phyloP scores from a whole-genome alignment of 2,329 filamentous ascomycete genomes.

The Coniella vitis region DNA sequence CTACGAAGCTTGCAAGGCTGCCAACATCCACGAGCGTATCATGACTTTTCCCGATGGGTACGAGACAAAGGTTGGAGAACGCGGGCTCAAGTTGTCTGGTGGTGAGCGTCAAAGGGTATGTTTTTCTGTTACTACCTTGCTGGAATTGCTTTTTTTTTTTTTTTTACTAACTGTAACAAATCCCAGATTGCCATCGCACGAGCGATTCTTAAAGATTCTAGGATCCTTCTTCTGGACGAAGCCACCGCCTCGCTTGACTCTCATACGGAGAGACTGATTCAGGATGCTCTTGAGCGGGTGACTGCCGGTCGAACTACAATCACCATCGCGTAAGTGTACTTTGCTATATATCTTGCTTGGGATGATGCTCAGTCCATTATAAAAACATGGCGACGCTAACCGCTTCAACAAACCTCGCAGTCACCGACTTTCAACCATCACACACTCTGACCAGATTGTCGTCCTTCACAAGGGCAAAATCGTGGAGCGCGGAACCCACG shows the following conservation, averaged over 20 bases:
- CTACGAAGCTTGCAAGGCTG: slow-evolving; percentile 72
- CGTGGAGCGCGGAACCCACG: slow-evolving; percentile 43
- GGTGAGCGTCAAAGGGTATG: slow-evolving; percentile 78
- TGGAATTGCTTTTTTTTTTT: not conserved
- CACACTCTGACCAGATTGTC: slow-evolving; percentile 46
- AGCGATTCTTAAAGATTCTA: slow-evolving; percentile 85
- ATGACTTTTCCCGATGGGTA: slow-evolving; percentile 83
- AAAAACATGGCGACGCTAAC: not conserved
- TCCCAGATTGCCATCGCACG: slow-evolving; percentile 69
- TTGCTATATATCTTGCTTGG: not conserved
- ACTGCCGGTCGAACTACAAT: slow-evolving; percentile 42
- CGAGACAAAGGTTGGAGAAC: slow-evolving; percentile 83
- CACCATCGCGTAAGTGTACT: slow-evolving; percentile 38
- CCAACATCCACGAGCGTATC: slow-evolving; percentile 90
- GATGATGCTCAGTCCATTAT: not conserved
- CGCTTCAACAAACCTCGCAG: slow-evolving; percentile 22
- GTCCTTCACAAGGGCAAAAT: slow-evolving; percentile 46
- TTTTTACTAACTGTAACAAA: not conserved
- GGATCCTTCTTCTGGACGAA: slow-evolving; percentile 89
- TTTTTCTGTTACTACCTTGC: too few species aligned
- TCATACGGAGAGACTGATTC: slow-evolving; percentile 89
- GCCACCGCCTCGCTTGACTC: slow-evolving; percentile 88
- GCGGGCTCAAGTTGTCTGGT: slow-evolving; percentile 77
- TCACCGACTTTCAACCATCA: slow-evolving; percentile 52
- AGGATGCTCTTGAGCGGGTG: slow-evolving; percentile 40